Conservation (phyloP, 108 stramenopile genomes). For the Chaetoceros muelleri region DNA sequence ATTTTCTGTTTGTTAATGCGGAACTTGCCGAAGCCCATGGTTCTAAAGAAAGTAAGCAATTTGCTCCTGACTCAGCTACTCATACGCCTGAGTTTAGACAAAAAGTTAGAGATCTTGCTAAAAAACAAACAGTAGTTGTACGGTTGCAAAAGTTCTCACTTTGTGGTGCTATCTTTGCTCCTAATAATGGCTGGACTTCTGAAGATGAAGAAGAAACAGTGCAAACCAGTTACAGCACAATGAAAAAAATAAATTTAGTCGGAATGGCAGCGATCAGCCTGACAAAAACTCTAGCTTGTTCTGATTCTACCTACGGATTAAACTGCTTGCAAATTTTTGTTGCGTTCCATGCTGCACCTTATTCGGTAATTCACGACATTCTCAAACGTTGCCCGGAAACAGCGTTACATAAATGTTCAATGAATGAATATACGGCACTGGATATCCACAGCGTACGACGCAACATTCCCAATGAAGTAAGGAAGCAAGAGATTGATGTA, state of each 20-base stretch:
- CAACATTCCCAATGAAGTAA: not conserved
- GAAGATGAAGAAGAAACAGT: not conserved
- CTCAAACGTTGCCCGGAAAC: not conserved
- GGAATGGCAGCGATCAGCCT: not conserved
- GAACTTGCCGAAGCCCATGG: not conserved
- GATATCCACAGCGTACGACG: not conserved
- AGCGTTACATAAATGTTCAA: not conserved
- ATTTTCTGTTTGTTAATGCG: not conserved
- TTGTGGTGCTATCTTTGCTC: not conserved
- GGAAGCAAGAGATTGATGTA: not conserved
- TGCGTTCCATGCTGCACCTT: not conserved
- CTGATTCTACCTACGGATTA: not conserved
- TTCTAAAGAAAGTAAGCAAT: not conserved
- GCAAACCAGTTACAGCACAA: not conserved
- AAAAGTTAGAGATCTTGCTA: not conserved
- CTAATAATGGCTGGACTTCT: not conserved
- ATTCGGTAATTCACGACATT: not conserved
- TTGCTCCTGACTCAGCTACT: not conserved
- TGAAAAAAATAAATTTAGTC: not conserved
- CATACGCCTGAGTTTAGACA: not conserved
- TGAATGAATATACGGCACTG: not conserved
- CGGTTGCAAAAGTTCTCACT: not conserved
- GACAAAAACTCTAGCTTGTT: not conserved
- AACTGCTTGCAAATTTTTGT: not conserved
- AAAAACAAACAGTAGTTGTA: not conserved